Evolutionary conservation across 805 yeast species (phyloP).

Genomic region (Alloascoidea africana): DNA sequence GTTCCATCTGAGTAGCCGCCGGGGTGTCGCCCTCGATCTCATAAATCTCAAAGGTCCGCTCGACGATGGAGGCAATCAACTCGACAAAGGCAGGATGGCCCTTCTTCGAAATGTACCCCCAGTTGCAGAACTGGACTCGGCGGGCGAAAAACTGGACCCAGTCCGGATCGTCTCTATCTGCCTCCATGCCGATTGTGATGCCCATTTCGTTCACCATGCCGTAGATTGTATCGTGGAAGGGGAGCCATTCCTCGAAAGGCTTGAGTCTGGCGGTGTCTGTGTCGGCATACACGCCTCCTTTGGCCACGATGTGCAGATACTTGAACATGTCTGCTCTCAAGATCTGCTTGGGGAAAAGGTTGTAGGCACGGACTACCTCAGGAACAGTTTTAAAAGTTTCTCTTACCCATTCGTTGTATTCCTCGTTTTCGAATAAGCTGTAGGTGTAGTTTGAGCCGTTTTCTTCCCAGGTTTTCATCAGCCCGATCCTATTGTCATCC

Average conservation of each 20-base stretch:
- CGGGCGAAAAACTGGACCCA: slow-evolving; percentile 92
- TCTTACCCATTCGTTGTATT: slow-evolving; percentile 37
- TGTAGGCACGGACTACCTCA: slow-evolving; percentile 60
- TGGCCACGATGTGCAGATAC: slow-evolving; percentile 69
- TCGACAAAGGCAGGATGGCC: slow-evolving; percentile 88
- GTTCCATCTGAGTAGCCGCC: no score
- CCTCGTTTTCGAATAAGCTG: slow-evolving; percentile 56
- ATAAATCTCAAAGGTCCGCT: no score
- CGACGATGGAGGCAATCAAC: slow-evolving; percentile 63
- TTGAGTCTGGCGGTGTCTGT: slow-evolving; percentile 72
- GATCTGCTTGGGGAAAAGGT: slow-evolving; percentile 62
- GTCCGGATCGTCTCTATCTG: slow-evolving; percentile 91
- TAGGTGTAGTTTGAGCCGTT: slow-evolving; percentile 53
- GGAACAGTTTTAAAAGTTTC: slow-evolving; percentile 60
- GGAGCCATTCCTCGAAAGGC: slow-evolving; percentile 64
- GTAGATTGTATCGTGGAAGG: slow-evolving; percentile 24
- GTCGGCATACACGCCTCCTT: slow-evolving; percentile 90
- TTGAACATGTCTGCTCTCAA: slow-evolving; percentile 90
- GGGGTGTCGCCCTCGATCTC: no score
- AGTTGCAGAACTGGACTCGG: slow-evolving; percentile 88
- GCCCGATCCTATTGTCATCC: slow-evolving; percentile 42
- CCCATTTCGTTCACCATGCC: no score
- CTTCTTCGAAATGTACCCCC: slow-evolving; percentile 83
- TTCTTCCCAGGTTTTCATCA: slow-evolving; percentile 45
- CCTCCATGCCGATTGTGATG: slow-evolving; percentile 94